Evolutionary conservation across 164 flowering plant species (phyloP), one percentile per base, ranked within the genome.

Genomic region (Stephania japonica): DNA sequence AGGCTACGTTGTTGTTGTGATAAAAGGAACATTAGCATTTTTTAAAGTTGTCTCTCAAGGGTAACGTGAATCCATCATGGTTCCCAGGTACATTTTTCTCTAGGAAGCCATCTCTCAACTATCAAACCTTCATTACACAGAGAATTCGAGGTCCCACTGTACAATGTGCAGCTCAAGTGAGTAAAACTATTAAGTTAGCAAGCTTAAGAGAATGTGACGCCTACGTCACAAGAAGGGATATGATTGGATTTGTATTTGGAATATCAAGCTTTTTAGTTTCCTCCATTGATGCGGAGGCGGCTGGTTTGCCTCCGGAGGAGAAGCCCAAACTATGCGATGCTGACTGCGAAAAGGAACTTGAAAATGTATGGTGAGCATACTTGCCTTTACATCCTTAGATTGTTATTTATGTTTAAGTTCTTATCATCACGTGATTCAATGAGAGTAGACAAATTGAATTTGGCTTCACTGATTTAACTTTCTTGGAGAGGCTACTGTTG

Each of bases 291-390:
- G 88, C 90, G 63, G 72, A 70, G 6, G 91, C 84, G 75, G 99
- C 96, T 70, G 98, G 97, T 18, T 83, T 95, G 85, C 98, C 98
- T 6, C 92, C 91, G 26, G 98, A 93, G 75, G 84, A 95, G 41
- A 91, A 89, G 79, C 92, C 97, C 59, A 87, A 59, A 71, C 79
- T 91, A 42, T 95, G 99, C 78, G 98, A 95, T 74, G 86, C 82
- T 38, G 72, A 77, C 9, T 95, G 99, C 75, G 92, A 86, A 82
- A 89, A 89, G 79, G 90, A 89, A 87, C 94, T 95, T 88, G 98
- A 95, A 95, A 95, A 95, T 95, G 98, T 95, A 95, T 88, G 96
- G 96, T 91, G 97, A 95, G 99, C 86, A 83, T 83, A 67, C 85
- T 68, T 76, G 8, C 76, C 82, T 80, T 75, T 76, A 59, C 11